Evolutionary conservation across 2,329 filamentous ascomycete genomes (phyloP).

Genomic region (Aspergillus sp.): DNA sequence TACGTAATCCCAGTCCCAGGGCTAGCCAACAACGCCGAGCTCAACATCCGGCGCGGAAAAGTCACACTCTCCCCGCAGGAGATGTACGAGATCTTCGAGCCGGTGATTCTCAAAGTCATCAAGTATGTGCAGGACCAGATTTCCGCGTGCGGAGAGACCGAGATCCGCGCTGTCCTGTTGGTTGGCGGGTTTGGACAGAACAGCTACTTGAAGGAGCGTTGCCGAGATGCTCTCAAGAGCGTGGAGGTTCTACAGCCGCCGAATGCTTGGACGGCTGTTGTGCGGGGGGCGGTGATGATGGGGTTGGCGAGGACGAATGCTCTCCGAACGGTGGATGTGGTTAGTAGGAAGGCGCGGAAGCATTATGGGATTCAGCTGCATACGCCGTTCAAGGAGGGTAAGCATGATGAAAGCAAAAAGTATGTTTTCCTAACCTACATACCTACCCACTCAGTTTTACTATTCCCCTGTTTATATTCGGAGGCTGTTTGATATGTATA

Average conservation of each 20-base stretch:
- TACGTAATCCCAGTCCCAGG: constrained; percentile 27
- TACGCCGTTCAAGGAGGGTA: not conserved
- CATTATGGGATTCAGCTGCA: constrained; percentile 19
- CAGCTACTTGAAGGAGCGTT: constrained; percentile 22
- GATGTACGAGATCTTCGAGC: constrained; percentile 23
- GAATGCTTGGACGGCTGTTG: constrained; percentile 30
- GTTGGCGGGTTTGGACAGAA: constrained; percentile 33
- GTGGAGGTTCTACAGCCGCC: constrained; percentile 23
- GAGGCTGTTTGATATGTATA: too few relatives aligned
- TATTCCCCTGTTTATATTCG: too few relatives aligned
- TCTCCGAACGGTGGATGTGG: constrained; percentile 10
- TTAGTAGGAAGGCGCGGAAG: constrained; percentile 23
- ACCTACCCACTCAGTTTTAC: not conserved
- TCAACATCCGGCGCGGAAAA: constrained; percentile 22
- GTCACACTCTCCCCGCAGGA: constrained; percentile 19
- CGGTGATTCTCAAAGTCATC: constrained; percentile 20
- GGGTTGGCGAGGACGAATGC: constrained; percentile 12
- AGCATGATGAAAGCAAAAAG: constrained; percentile 18
- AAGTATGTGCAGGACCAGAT: constrained; percentile 23
- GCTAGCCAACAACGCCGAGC: constrained; percentile 17
- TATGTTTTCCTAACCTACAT: constrained; percentile 2
- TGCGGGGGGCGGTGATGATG: constrained; percentile 21
- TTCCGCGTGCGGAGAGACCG: constrained; percentile 61
- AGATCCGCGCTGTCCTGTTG: constrained; percentile 33
- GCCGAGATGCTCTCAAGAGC: constrained; percentile 13